Base-by-base conservation (phyloP, 108 stramenopile genomes). In the Stephanodiscus triporus region DNA sequence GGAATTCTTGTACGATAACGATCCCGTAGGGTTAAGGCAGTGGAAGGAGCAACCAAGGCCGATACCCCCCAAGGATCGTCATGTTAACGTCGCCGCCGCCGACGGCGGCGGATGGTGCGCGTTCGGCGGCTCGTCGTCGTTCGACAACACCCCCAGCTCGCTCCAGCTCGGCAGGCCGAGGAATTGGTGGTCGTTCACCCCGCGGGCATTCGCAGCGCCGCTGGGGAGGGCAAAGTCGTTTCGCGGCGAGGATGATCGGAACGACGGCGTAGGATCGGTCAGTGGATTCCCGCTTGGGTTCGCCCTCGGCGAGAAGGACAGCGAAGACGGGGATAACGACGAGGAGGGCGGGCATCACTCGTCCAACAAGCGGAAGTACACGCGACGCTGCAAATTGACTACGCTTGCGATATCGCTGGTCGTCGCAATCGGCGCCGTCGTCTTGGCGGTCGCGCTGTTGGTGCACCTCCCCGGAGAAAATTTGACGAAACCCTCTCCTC, bases 1-100 rank as follows among this genome's bases (percentile, higher is more conserved):
- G 27, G 74, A 66, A 40, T 67, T 61, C 60, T 27, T 75, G 2
- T 67, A 67, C 47, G 66, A 57, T 0, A 67, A 42, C 20, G 60
- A 61, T 61, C 60, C 60, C 19, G 17, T 40, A 0, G 60, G 60
- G n/a, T 61, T 61, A 40, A 37, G 5, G 3, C 37, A 61, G 4
- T 61, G 60, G 60, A 36, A 67, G 32, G 66, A 67, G 2, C 55
- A 75, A 67, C 17, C 30, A 13, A 47, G 34, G 57, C 66, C 74
- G 14, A 20, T 61, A 6, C 61, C 74, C 7, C 66, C 74, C 2
- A 64, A 34, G 17, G 17, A 14, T 20, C 7, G 43, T 40, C 29
- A 29, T 43, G 8, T 58, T 29, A 6, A 57, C 48, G 19, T 54
- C 11, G 1, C 53, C 26, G 53, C 11, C 11, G 48, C 16, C 19